A percentile compares a stretch with the other conserved stretches of the same genome.
Conservation (phyloP, 2,329 filamentous ascomycete genomes). For the Alternaria triticimaculans region DNA sequence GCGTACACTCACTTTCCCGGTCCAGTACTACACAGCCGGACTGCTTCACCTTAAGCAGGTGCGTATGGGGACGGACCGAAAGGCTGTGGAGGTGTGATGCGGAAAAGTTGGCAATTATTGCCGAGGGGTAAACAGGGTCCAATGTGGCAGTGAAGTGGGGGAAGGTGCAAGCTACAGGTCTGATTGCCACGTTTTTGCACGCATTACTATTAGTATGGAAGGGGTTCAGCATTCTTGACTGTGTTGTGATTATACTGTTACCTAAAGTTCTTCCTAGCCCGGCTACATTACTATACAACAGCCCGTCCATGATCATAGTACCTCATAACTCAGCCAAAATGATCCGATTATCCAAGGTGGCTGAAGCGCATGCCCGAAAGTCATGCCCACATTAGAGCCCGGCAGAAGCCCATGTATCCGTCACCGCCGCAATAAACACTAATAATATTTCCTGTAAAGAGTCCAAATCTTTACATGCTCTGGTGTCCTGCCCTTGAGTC, state of each 20-base stretch:
- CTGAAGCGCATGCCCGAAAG: background rate
- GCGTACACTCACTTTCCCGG: background rate
- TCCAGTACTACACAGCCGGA: background rate
- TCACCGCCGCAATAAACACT: conserved; percentile 17
- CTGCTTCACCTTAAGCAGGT: conserved; percentile 3
- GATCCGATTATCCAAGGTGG: background rate
- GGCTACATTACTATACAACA: background rate
- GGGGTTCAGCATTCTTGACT: background rate
- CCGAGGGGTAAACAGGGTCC: conserved; percentile 3
- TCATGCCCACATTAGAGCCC: background rate
- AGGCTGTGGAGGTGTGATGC: background rate
- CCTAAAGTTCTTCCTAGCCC: background rate
- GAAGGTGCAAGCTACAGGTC: conserved; percentile 1
- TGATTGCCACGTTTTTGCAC: background rate
- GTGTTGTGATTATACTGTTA: background rate
- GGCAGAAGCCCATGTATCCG: background rate
- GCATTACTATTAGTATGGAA: background rate
- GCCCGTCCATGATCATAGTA: background rate
- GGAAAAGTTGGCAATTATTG: background rate
- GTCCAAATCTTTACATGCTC: background rate
- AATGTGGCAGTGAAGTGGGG: background rate
- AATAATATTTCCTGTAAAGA: conserved; percentile 19
- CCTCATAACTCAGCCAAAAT: background rate
- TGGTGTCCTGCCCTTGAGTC: conserved; percentile 2
- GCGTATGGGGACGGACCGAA: conserved; percentile 15